Evolutionary conservation across 2,329 filamentous ascomycete species (phyloP).

Genomic region (Alternaria hordeiaustralica): DNA sequence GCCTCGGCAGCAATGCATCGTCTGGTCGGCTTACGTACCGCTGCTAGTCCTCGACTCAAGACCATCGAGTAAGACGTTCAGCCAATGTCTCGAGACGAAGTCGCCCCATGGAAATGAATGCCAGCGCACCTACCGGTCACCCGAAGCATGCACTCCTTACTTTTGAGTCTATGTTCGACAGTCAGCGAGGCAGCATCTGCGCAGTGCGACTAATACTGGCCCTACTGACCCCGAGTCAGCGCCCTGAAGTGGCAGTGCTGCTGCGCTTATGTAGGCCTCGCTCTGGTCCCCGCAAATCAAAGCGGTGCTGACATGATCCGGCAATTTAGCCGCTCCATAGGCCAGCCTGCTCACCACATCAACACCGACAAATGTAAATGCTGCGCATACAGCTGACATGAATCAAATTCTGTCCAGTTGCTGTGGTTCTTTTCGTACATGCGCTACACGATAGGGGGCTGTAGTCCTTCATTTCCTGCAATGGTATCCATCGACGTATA

Average conservation of each 20-base stretch:
- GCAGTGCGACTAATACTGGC: neutral
- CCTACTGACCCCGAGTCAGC: neutral
- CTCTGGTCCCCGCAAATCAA: neutral
- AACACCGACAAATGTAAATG: neutral
- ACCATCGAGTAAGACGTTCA: neutral
- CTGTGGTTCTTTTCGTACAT: neutral
- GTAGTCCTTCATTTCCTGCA: neutral
- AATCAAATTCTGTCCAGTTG: neutral
- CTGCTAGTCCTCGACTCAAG: neutral
- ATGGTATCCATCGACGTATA: neutral
- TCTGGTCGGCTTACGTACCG: neutral
- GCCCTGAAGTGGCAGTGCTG: neutral
- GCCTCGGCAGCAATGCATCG: neutral
- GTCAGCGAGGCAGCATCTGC: neutral
- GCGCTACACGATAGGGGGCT: neutral
- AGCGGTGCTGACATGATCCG: neutral
- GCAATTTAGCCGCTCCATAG: neutral
- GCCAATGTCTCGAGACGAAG: neutral
- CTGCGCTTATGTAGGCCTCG: neutral
- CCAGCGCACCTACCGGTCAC: neutral
- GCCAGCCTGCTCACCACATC: neutral
- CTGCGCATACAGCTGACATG: neutral
- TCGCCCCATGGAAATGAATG: neutral
- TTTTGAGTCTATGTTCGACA: neutral
- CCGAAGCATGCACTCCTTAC: neutral